A percentile compares a stretch with the other conserved stretches of the same genome.
Evolutionary conservation across 805 yeast species (phyloP).

Genomic region (Nakazawaea ernobii): DNA sequence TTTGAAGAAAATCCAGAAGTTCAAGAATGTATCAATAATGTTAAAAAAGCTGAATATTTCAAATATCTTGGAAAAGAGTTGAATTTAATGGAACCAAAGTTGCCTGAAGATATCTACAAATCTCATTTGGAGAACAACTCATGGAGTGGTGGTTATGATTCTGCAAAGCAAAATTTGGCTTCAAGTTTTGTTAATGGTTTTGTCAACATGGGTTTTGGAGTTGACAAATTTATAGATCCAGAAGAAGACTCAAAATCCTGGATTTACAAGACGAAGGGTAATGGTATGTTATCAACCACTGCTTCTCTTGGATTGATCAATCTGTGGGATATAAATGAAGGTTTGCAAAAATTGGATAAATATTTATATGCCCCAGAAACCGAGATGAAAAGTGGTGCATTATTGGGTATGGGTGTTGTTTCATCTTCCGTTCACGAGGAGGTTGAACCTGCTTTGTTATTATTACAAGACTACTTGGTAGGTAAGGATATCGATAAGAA

Average conservation of each 20-base stretch:
- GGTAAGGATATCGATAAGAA: constrained; percentile 42
- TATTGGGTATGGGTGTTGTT: constrained; percentile 89
- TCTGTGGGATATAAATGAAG: constrained; percentile 88
- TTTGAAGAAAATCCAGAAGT: constrained; percentile 63
- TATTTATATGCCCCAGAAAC: constrained; percentile 80
- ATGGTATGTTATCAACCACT: constrained; percentile 87
- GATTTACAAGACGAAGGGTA: constrained; percentile 89
- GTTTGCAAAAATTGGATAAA: constrained; percentile 84
- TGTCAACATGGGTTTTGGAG: constrained; percentile 85
- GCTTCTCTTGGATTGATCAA: constrained; percentile 87
- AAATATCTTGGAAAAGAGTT: constrained; percentile 78
- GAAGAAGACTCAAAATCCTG: constrained; percentile 58
- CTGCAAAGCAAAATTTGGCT: constrained; percentile 93
- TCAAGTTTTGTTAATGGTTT: constrained; percentile 91
- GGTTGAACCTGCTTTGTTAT: constrained; percentile 83
- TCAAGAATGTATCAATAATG: constrained; percentile 80
- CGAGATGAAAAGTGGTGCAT: constrained; percentile 92
- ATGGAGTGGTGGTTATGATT: constrained; percentile 63
- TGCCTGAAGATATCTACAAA: constrained; percentile 92
- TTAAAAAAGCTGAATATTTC: constrained; percentile 72
- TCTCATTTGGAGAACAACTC: constrained; percentile 72
- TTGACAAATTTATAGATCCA: constrained; percentile 73
- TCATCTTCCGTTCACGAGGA: constrained; percentile 94
- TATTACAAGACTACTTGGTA: constrained; percentile 67
- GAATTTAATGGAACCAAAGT: constrained; percentile 82